A percentile compares a stretch with the other conserved stretches of the same genome.
Evolutionary conservation across 129 eudicot species (phyloP).

Genomic region (Pseudognaphalium luteoalbum): DNA sequence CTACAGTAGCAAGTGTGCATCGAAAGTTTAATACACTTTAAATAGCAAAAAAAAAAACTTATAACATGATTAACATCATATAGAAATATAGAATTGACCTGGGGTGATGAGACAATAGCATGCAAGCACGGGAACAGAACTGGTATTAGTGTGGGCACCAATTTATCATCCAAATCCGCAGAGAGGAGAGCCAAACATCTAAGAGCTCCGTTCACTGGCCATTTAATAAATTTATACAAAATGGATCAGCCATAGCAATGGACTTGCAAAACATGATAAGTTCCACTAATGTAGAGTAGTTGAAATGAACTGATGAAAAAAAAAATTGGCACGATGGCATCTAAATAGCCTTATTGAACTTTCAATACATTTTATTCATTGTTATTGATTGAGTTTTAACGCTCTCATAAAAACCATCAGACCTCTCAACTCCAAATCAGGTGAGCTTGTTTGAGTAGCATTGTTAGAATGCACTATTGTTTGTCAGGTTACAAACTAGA

Average conservation of each 20-base stretch:
- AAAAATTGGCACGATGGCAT: background rate
- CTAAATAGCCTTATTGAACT: too few relatives aligned
- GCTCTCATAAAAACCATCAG: too few relatives aligned
- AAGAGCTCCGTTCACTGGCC: conserved; percentile 89
- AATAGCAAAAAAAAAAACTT: background rate
- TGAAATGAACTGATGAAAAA: background rate
- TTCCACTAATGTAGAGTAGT: conserved; percentile 7
- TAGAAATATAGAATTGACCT: conserved; percentile 47
- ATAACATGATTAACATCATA: background rate
- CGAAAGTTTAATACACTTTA: background rate
- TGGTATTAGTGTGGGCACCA: conserved; percentile 81
- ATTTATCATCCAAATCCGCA: conserved; percentile 84
- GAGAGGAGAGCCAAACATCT: conserved; percentile 88
- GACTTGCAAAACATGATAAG: conserved; percentile 9
- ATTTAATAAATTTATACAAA: conserved; percentile 17
- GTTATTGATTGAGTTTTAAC: too few relatives aligned
- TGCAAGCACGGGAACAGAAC: conserved; percentile 84
- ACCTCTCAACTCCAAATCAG: too few relatives aligned
- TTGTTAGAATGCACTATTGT: background rate
- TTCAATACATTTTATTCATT: too few relatives aligned
- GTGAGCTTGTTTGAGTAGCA: too few relatives aligned
- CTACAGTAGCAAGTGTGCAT: background rate
- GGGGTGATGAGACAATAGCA: conserved; percentile 89
- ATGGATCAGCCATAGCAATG: conserved; percentile 24
- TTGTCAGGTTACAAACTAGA: background rate